These are phyloP conservation scores for Fusarium devonianum DNA, from an alignment of 2,329 filamentous ascomycete species.

Conservation along the genomic window DNA sequence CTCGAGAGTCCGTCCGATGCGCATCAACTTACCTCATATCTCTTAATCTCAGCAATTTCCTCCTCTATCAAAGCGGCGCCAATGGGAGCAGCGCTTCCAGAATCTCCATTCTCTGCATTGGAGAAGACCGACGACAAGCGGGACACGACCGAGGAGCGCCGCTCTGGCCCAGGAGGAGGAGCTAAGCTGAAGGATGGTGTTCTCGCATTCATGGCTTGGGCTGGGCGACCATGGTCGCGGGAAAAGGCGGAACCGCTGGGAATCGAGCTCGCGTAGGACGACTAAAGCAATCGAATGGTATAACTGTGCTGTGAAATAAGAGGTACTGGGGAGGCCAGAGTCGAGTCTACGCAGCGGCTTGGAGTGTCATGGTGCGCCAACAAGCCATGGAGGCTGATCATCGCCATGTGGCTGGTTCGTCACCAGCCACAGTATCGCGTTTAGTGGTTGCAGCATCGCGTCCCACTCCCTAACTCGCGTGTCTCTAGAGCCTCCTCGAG, in stretches of 20 bases:
- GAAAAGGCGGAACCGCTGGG: slow-evolving; percentile 6
- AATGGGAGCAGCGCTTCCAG: slow-evolving; percentile 55
- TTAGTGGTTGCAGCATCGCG: slow-evolving; percentile 43
- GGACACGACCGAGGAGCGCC: slow-evolving; percentile 66
- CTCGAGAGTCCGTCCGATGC: slow-evolving; percentile 39
- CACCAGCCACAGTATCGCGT: slow-evolving; percentile 39
- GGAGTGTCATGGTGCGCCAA: slow-evolving; percentile 25
- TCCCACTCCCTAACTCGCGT: slow-evolving; percentile 11
- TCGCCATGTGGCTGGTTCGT: slow-evolving; percentile 34
- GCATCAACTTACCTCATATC: slow-evolving; percentile 74
- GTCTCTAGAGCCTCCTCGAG: too few species aligned
- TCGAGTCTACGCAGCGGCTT: slow-evolving; percentile 9
- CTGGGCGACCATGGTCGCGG: slow-evolving; percentile 50
- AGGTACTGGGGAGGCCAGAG: slow-evolving; percentile 1
- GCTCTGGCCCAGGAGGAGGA: slow-evolving; percentile 47
- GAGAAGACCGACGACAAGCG: slow-evolving; percentile 74
- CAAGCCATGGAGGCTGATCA: slow-evolving; percentile 25
- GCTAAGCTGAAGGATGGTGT: slow-evolving; percentile 58
- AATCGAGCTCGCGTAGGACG: slow-evolving; percentile 4
- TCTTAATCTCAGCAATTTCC: slow-evolving; percentile 96
- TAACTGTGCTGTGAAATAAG: neutral
- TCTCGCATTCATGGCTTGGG: slow-evolving; percentile 57
- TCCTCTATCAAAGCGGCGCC: slow-evolving; percentile 81
- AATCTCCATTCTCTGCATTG: slow-evolving; percentile 68
- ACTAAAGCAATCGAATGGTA: neutral